Evolutionary conservation across 306 rosid species (phyloP).

Genomic region (Dryas drummondii): DNA sequence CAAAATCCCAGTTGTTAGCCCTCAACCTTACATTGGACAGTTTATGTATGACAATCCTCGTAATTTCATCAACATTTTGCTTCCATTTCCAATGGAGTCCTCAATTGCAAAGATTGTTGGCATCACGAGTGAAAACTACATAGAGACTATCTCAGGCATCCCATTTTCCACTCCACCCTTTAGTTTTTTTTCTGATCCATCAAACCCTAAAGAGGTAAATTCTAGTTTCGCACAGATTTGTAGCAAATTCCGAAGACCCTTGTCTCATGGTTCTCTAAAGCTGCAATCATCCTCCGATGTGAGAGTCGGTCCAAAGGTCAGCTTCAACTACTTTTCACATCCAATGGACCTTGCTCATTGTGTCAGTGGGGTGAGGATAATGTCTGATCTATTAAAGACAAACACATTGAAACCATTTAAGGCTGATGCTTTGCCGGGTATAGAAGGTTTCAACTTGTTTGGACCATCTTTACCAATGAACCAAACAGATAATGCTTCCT

Average conservation of each 20-base stretch:
- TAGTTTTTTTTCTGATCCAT: not conserved
- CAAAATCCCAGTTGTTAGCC: conserved; percentile 16
- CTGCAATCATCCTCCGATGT: conserved; percentile 7
- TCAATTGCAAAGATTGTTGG: not conserved
- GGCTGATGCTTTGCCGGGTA: not conserved
- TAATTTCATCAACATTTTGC: conserved; percentile 1
- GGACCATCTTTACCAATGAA: conserved; percentile 12
- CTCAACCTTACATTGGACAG: conserved; percentile 23
- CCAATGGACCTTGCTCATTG: conserved; percentile 14
- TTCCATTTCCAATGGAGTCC: not conserved
- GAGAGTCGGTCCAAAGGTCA: not conserved
- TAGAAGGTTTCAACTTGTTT: not conserved
- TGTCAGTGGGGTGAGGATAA: conserved; percentile 1
- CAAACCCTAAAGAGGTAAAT: not conserved
- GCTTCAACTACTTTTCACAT: conserved; percentile 20
- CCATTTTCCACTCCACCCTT: conserved; percentile 6
- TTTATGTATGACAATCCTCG: conserved; percentile 37
- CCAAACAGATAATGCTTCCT: not conserved
- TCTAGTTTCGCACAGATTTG: not conserved
- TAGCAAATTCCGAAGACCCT: not conserved
- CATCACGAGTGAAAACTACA: conserved; percentile 3
- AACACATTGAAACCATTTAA: conserved; percentile 7
- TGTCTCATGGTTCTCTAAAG: conserved; percentile 3
- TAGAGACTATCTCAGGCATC: not conserved
- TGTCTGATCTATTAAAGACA: not conserved